Evolutionary conservation across 2,329 filamentous ascomycete genomes (phyloP).

Genomic region (Elsinoe perseae): DNA sequence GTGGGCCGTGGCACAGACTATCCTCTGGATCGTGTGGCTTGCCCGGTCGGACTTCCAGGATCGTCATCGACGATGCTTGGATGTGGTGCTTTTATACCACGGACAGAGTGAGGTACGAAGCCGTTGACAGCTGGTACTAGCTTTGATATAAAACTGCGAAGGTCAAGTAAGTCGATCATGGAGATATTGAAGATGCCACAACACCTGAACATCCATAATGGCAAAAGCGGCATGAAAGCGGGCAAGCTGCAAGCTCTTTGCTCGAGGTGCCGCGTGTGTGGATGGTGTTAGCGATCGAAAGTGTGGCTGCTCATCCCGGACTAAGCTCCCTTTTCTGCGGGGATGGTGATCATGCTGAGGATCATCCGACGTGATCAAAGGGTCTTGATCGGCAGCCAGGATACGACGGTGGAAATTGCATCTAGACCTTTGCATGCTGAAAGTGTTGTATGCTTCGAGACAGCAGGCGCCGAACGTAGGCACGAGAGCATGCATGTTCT

Average conservation of each 20-base stretch:
- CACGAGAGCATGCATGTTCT: no score
- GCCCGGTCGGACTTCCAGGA: slow-evolving; percentile 1
- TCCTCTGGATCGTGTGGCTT: slow-evolving; percentile 10
- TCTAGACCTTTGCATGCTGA: background rate
- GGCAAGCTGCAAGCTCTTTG: slow-evolving; percentile 6
- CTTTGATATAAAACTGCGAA: background rate
- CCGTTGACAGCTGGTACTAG: background rate
- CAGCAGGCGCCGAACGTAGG: no score
- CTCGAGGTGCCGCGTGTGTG: background rate
- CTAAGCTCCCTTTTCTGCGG: background rate
- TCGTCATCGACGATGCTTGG: slow-evolving; percentile 8
- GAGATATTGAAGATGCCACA: background rate
- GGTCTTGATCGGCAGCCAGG: slow-evolving; percentile 9
- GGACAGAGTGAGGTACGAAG: background rate
- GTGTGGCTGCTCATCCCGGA: slow-evolving; percentile 4
- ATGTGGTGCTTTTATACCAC: background rate
- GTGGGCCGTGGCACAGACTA: slow-evolving; percentile 12
- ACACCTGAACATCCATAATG: background rate
- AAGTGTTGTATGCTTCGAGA: no score
- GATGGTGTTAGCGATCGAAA: background rate
- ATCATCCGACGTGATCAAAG: background rate
- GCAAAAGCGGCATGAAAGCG: background rate
- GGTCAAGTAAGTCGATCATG: background rate
- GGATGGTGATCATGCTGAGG: slow-evolving; percentile 7
- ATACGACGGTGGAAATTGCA: background rate